These are phyloP conservation scores for Cercospora janseana DNA, from an alignment of 2,329 filamentous ascomycete species.

Conservation along the genomic window DNA sequence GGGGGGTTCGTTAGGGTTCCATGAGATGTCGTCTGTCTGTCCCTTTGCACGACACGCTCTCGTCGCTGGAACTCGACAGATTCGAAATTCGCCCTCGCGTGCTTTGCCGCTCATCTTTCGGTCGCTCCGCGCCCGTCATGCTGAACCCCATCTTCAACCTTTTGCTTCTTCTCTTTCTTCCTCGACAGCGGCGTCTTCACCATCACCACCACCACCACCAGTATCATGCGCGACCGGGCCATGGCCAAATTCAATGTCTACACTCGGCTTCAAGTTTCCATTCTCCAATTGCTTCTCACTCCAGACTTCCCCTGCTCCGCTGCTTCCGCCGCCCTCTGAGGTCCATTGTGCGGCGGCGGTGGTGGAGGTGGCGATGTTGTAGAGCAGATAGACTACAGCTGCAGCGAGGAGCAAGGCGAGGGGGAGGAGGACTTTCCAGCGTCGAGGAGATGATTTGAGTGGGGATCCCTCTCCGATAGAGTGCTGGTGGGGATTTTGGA, in stretches of 20 bases:
- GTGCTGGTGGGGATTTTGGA: neutral
- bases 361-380: neutral
- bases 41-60: too few relatives aligned
- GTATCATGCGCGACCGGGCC: constrained; percentile 1
- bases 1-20: too few relatives aligned
- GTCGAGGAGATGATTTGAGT: neutral
- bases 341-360: too few relatives aligned
- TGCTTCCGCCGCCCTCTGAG: too few relatives aligned
- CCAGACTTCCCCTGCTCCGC: neutral
- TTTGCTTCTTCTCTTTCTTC: neutral
- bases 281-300: neutral
- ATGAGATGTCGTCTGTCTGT: too few relatives aligned
- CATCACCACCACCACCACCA: neutral
- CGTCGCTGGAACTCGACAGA: too few relatives aligned
- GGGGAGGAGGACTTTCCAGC: neutral
- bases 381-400: neutral
- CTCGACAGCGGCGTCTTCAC: neutral
- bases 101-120: too few relatives aligned
- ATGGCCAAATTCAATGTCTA: constrained; percentile 5
- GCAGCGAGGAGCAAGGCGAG: neutral
- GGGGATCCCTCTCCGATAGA: neutral
- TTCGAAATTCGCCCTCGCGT: too few relatives aligned
- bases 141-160: neutral
- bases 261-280: neutral
- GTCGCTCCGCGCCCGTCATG: too few relatives aligned